Conservation (phyloP, 2,329 filamentous ascomycete genomes). For the Stromatinia cepivora region DNA sequence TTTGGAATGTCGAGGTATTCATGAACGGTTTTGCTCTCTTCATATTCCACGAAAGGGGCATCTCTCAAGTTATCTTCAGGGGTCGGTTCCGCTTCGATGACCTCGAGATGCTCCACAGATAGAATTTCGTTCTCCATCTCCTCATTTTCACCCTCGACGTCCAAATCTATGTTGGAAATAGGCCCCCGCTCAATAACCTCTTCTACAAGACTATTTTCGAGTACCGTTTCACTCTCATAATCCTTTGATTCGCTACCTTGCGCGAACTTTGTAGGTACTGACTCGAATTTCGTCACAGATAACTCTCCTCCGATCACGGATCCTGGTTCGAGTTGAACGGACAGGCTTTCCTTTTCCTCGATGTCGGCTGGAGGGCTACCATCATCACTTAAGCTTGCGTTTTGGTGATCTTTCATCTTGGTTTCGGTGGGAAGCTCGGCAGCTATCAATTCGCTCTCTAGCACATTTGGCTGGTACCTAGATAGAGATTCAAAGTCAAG, state of each 20-base stretch:
- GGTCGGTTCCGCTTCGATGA: background rate
- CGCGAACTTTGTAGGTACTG: no score
- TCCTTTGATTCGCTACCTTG: no score
- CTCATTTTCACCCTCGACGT: background rate
- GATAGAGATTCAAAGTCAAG: background rate
- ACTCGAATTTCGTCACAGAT: no score
- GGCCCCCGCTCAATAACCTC: accelerated
- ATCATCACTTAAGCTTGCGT: background rate
- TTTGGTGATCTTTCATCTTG: accelerated
- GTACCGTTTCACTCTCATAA: accelerated
- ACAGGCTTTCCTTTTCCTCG: background rate
- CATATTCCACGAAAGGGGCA: accelerated
- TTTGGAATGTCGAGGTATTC: background rate
- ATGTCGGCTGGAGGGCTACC: background rate
- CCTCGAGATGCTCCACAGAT: background rate
- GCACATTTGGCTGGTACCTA: background rate
- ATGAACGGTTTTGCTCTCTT: background rate
- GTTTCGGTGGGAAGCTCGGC: accelerated
- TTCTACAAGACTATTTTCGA: background rate
- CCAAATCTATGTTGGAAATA: accelerated
- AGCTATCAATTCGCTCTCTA: background rate
- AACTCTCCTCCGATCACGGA: accelerated
- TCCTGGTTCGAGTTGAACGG: background rate
- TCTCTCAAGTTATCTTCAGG: background rate
- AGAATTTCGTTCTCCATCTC: background rate